Evolutionary conservation across 371 early-diverging fungal genomes (phyloP).

Genomic region (Mortierella sp.): DNA sequence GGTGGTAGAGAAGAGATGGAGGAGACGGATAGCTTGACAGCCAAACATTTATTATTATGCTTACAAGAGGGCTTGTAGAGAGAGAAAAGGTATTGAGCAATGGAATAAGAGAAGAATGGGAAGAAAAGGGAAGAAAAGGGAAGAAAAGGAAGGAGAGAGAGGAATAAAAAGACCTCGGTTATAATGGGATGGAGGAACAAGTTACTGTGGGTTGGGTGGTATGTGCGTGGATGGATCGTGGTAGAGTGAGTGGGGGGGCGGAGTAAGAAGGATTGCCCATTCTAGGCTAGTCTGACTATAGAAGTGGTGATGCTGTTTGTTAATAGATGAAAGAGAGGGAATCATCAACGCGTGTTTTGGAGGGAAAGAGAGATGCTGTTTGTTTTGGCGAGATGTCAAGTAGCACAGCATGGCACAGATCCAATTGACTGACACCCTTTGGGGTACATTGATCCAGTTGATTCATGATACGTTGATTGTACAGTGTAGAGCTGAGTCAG

Average conservation of each 20-base stretch:
- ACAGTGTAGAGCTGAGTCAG: too few species aligned
- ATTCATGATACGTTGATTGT: too few species aligned
- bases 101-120: not conserved
- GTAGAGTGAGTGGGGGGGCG: conserved; percentile 1
- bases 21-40: conserved; percentile 6
- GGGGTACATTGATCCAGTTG: too few species aligned
- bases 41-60: not conserved
- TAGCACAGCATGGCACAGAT: too few species aligned
- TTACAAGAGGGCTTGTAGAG: not conserved
- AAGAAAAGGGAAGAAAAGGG: not conserved
- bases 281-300: too few species aligned
- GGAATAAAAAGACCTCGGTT: not conserved
- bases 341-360: too few species aligned
- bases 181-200: too few species aligned
- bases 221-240: not conserved
- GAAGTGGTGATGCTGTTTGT: too few species aligned
- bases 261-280: not conserved
- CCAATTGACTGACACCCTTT: too few species aligned
- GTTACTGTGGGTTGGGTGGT: not conserved
- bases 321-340: too few species aligned
- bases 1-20: conserved; percentile 1
- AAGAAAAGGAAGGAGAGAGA: not conserved
- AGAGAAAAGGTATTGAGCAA: not conserved
- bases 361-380: too few species aligned
- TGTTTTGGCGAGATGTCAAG: too few species aligned